Evolutionary conservation across 345 rosid species (phyloP).

Genomic region (Bruguiera sexangula): DNA sequence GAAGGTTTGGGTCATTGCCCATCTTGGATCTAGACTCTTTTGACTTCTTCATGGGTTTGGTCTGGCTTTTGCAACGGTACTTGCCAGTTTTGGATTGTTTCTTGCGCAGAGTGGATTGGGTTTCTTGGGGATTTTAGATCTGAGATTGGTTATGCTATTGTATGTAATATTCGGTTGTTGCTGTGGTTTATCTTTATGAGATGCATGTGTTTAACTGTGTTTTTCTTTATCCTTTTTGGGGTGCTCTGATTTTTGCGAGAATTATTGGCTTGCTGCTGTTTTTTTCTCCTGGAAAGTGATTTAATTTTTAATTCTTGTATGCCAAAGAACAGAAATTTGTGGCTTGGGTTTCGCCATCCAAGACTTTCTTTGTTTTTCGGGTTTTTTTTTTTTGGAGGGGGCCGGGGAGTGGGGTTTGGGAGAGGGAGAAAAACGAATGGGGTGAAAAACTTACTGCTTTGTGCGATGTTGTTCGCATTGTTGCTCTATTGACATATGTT

Average conservation of each 20-base stretch:
- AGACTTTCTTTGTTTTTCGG: no score
- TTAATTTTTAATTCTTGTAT: background rate
- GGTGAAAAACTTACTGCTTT: no score
- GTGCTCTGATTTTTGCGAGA: background rate
- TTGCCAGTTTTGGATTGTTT: background rate
- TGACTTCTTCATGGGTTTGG: background rate
- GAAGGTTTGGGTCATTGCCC: slow-evolving; percentile 31
- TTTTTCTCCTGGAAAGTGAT: background rate
- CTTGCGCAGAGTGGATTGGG: background rate
- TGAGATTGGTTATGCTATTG: background rate
- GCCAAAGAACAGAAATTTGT: background rate
- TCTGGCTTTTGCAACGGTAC: background rate
- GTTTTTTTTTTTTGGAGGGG: background rate
- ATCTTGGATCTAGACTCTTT: slow-evolving; percentile 43
- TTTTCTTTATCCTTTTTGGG: background rate
- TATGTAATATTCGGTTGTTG: no score
- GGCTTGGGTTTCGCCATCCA: background rate
- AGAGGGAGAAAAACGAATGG: no score
- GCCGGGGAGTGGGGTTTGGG: background rate
- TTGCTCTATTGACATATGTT: no score
- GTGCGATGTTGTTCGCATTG: no score
- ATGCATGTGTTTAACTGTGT: no score
- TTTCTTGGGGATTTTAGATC: background rate
- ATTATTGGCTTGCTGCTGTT: background rate
- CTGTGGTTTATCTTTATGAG: no score